Conservation (phyloP, 2,329 filamentous ascomycete genomes). For the Ascochyta koolunga region DNA sequence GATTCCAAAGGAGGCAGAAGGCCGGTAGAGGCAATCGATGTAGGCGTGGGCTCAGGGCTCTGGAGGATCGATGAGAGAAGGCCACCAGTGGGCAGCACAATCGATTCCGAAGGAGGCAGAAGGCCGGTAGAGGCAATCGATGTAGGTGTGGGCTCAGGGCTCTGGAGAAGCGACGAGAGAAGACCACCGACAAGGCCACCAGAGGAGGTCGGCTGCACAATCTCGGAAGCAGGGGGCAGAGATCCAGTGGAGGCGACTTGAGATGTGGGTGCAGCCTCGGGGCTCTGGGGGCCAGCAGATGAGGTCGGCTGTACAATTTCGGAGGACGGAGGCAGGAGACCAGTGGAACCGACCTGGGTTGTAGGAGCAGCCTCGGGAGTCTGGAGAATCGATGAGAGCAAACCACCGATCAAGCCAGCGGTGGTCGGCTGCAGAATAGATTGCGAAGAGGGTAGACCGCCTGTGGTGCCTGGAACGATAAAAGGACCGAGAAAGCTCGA, state of each 20-base stretch:
- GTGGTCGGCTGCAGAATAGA: constrained; percentile 8
- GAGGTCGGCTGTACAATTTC: constrained; percentile 3
- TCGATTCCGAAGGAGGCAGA: constrained; percentile 1
- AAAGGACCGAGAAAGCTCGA: constrained; percentile 33
- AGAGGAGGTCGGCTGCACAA: constrained; percentile 7
- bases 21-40: constrained; percentile 9
- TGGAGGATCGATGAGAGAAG: not conserved
- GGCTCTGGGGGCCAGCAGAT: not conserved
- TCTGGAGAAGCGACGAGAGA: not conserved
- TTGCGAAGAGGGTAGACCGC: constrained; percentile 16
- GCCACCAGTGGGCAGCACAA: constrained; percentile 3
- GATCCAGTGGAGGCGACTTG: constrained; percentile 10
- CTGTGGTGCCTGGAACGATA: constrained; percentile 32
- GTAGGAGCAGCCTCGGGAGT: not conserved
- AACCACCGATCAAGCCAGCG: constrained; percentile 5
- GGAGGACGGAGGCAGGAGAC: constrained; percentile 18
- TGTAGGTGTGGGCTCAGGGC: constrained; percentile 1
- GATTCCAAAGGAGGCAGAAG: constrained; percentile 1
- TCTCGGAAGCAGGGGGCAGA: not conserved
- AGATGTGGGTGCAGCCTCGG: not conserved
- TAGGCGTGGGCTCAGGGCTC: constrained; percentile 2
- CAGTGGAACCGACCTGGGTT: constrained; percentile 16
- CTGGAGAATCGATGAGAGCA: not conserved
- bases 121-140: constrained; percentile 10
- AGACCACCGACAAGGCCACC: constrained; percentile 9